Conservation (phyloP, 2,329 filamentous ascomycete species). For the Pezicula rhizophila region DNA sequence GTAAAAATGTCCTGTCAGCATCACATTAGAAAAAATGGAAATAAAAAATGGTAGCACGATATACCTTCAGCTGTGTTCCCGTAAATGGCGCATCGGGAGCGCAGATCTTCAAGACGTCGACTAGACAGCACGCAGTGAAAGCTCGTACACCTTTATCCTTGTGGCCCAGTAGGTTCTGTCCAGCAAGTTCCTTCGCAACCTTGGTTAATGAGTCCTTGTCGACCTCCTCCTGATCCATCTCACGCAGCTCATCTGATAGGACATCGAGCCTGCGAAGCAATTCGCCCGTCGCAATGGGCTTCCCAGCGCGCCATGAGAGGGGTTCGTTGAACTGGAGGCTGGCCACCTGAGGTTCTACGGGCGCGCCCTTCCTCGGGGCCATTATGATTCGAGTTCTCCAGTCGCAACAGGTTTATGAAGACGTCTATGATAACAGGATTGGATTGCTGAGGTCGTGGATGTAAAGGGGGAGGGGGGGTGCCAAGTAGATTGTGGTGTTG, state of each 20-base stretch:
- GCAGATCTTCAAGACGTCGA: conserved; percentile 87
- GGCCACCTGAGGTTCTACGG: conserved; percentile 28
- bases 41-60: conserved; percentile 14
- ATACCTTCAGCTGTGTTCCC: conserved; percentile 79
- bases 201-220: conserved; percentile 77
- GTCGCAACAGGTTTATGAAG: conserved; percentile 6
- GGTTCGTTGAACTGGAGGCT: conserved; percentile 75
- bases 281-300: conserved; percentile 77
- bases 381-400: conserved; percentile 20
- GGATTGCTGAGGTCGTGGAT: neutral
- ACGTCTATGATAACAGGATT: neutral
- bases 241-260: conserved; percentile 75
- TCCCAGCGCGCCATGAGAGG: conserved; percentile 86
- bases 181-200: conserved; percentile 79
- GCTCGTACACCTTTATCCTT: conserved; percentile 92
- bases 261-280: conserved; percentile 75
- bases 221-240: conserved; percentile 80
- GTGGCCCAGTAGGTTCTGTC: conserved; percentile 76
- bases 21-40: conserved; percentile 10
- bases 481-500: neutral
- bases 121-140: conserved; percentile 80
- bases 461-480: neutral
- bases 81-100: conserved; percentile 95
- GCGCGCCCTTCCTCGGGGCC: conserved; percentile 25
- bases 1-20: conserved; percentile 82